Base-by-base conservation (phyloP, 2,329 filamentous ascomycete species). In the Cucurbitaria berberidis region DNA sequence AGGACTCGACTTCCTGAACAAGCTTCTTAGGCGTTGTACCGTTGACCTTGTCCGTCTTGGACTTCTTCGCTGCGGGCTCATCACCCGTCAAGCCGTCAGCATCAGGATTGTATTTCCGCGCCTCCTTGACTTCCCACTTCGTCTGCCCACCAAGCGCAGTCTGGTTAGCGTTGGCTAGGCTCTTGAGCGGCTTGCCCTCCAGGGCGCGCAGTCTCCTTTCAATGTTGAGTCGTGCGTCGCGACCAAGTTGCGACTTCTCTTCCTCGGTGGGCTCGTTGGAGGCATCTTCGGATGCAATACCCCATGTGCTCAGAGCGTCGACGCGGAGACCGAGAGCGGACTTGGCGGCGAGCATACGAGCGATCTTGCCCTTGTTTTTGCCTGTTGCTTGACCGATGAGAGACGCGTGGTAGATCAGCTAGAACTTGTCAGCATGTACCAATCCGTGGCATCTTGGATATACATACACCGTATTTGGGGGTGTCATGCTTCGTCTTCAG, bases 401-500 rank as follows among this genome's bases (percentile, higher is more conserved):
- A 24, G 74, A 76, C 15, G 75, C 75, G 60, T 77, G 75, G 62
- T 77, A 96, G 62, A 99, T 96, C 40, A 99, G 85, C 47, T 70
- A 35, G 3, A 7, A 1, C 9, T 15, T 32, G 36, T 64, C 39
- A 65, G 55, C 35, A 44, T 1, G n/a, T 15, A 95, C 43, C 90
- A 89, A 78, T 96, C 90, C 80, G 95, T 96, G 21, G 7, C 11
- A 39, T 15, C 91, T 32, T 2, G 7, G 1, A 3, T 30, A 38
- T 9, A 66, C 66, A 60, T 63, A 68, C 64, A 57, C 95, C 95
- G 71, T 98, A 99, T 80, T 98, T 99, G 73, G 95, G 95, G 34
- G 95, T 99, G 73, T 97, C 92, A 78, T 98, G 93, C 84, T 99
- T 98, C 44, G 95, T 99, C 86, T 99, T 99, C 60, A 99, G 84